Conservation (phyloP, 116 monocot genomes). For the Zostera marina region DNA sequence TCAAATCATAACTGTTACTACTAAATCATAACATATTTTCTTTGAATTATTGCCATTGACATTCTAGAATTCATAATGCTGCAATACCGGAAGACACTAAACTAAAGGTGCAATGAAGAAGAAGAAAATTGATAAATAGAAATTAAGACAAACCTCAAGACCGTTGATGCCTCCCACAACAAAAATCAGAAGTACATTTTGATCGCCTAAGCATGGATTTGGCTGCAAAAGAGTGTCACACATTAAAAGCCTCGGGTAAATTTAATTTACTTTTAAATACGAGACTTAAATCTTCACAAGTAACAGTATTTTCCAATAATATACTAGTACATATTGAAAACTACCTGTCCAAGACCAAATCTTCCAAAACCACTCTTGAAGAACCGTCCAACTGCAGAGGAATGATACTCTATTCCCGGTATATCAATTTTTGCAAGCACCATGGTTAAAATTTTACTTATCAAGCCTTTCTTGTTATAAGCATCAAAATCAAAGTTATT, state of each 20-base stretch:
- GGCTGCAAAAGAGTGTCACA: conserved; percentile 28
- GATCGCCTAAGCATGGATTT: conserved; percentile 78
- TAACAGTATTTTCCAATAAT: not conserved
- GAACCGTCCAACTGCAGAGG: conserved; percentile 81
- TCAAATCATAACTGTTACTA: too few relatives aligned
- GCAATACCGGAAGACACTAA: not conserved
- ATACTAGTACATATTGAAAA: not conserved
- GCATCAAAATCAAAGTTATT: conserved; percentile 35
- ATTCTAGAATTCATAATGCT: not conserved
- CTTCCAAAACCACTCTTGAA: conserved; percentile 95
- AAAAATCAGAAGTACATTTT: conserved; percentile 65
- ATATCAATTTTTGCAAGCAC: conserved; percentile 54
- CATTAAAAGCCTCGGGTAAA: not conserved
- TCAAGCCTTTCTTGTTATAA: conserved; percentile 45
- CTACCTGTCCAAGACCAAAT: conserved; percentile 96
- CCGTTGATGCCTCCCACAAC: conserved; percentile 82
- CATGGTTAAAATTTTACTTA: conserved; percentile 53
- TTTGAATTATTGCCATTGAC: not conserved
- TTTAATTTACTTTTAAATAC: not conserved
- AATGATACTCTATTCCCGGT: conserved; percentile 86
- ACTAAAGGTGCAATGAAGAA: not conserved
- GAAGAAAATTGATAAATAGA: not conserved
- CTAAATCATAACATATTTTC: too few relatives aligned
- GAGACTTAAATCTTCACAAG: not conserved
- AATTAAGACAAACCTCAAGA: conserved; percentile 55